These are phyloP conservation scores for Trichoderma aggressivum DNA, from an alignment of 2,329 filamentous ascomycete species.

Conservation along the genomic window DNA sequence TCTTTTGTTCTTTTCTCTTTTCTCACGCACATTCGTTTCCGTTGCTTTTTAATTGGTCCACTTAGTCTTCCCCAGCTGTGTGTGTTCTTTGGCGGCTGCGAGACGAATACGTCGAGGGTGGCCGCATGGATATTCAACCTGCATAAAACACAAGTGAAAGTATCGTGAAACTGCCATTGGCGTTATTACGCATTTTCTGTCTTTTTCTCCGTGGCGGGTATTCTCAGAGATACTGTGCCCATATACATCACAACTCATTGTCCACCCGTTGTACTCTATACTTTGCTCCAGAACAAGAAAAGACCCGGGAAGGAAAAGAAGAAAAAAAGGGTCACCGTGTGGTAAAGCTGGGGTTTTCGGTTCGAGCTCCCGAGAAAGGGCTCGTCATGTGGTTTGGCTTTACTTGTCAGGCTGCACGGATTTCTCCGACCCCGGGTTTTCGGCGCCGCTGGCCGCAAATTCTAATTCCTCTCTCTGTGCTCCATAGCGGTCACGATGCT, in stretches of 20 bases:
- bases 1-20: not conserved
- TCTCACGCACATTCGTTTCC: not conserved
- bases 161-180: not conserved
- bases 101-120: not conserved
- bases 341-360: slow-evolving; percentile 12
- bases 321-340: not conserved
- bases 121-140: not conserved
- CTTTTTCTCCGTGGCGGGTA: not conserved
- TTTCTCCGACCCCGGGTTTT: slow-evolving; percentile 16
- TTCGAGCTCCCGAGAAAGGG: slow-evolving; percentile 6
- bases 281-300: not conserved
- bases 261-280: not conserved
- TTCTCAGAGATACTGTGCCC: not conserved
- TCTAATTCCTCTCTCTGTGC: too few species aligned
- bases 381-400: not conserved
- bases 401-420: not conserved
- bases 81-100: not conserved
- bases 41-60: not conserved
- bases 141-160: not conserved
- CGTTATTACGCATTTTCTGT: not conserved
- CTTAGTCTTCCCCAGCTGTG: not conserved
- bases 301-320: not conserved
- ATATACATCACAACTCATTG: not conserved
- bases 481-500: not conserved
- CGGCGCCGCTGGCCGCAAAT: not conserved